phyloP scores from a whole-genome alignment of 116 monocot species.

The Dioscorea cayenensis region DNA sequence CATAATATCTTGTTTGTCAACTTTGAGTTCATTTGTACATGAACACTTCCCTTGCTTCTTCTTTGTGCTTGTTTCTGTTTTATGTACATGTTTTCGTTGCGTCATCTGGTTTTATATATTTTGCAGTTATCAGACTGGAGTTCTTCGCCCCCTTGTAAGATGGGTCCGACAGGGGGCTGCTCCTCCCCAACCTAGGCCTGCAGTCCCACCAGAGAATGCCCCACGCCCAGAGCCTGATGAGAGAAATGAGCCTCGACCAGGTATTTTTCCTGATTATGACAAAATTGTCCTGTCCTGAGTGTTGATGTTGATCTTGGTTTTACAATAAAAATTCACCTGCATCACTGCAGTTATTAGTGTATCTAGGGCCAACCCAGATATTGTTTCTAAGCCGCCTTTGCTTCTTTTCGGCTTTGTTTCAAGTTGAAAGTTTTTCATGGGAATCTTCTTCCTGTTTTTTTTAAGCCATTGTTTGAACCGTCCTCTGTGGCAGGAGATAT shows the following conservation, averaged over 20 bases:
- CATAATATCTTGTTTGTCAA: neutral
- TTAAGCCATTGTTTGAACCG: neutral
- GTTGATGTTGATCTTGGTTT: neutral
- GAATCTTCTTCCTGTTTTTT: neutral
- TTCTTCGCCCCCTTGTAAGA: conserved; percentile 59
- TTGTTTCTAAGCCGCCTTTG: neutral
- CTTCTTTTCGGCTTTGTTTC: neutral
- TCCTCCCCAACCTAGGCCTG: conserved; percentile 35
- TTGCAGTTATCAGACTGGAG: conserved; percentile 89
- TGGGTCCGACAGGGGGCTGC: conserved; percentile 48
- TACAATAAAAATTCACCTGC: neutral
- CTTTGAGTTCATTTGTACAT: neutral
- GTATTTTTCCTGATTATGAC: conserved; percentile 11
- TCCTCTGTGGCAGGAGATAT: neutral
- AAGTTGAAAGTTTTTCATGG: neutral
- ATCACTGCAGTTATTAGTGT: neutral
- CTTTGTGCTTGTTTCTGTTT: neutral
- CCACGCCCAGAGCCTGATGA: conserved; percentile 19
- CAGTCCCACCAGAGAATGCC: conserved; percentile 29
- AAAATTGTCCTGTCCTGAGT: neutral
- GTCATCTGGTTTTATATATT: neutral
- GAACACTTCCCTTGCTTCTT: neutral
- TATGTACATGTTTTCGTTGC: neutral
- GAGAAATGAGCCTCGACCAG: conserved; percentile 29
- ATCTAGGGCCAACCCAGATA: no score